Evolutionary conservation across 106 monocot genomes (phyloP).

Genomic region (Dioscorea zingiberensis): DNA sequence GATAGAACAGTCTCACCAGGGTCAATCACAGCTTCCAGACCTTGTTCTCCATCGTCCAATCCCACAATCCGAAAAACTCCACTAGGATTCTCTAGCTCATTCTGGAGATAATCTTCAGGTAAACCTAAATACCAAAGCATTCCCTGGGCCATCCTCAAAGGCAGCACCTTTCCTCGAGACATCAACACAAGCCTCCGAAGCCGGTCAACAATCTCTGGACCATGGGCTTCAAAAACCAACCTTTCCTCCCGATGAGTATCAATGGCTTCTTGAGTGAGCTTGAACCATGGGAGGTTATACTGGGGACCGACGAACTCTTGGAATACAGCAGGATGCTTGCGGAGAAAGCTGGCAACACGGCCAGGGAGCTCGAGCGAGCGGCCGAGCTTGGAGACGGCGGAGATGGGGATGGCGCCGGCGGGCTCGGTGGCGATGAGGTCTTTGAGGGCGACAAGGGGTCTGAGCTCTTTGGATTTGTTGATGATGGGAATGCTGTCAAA

Average conservation of each 20-base stretch:
- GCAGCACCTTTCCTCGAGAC: constrained; percentile 41
- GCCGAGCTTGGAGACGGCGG: constrained; percentile 49
- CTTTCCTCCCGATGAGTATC: constrained; percentile 24
- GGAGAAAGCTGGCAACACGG: constrained; percentile 30
- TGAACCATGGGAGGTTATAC: constrained; percentile 74
- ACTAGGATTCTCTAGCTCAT: constrained; percentile 19
- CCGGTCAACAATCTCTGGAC: constrained; percentile 33
- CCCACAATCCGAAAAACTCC: constrained; percentile 33
- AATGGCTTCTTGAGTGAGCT: constrained; percentile 47
- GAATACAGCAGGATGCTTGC: constrained; percentile 62
- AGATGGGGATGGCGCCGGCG: constrained; percentile 28
- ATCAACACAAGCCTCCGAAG: constrained; percentile 49
- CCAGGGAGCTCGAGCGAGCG: constrained; percentile 37
- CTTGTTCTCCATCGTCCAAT: constrained; percentile 36
- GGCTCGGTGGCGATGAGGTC: constrained; percentile 34
- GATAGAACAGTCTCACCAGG: constrained; percentile 18
- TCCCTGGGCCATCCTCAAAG: constrained; percentile 55
- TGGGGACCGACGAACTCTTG: constrained; percentile 59
- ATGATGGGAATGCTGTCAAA: constrained; percentile 44
- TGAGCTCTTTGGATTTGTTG: constrained; percentile 44
- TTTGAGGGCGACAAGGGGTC: constrained; percentile 37
- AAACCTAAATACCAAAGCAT: constrained; percentile 79
- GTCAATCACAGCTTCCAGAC: constrained; percentile 10
- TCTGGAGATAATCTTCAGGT: constrained; percentile 48
- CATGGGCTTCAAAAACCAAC: constrained; percentile 11